These are phyloP conservation scores for Aspergillus phoenicis DNA, from an alignment of 2,329 filamentous ascomycete genomes.

Conservation along the genomic window DNA sequence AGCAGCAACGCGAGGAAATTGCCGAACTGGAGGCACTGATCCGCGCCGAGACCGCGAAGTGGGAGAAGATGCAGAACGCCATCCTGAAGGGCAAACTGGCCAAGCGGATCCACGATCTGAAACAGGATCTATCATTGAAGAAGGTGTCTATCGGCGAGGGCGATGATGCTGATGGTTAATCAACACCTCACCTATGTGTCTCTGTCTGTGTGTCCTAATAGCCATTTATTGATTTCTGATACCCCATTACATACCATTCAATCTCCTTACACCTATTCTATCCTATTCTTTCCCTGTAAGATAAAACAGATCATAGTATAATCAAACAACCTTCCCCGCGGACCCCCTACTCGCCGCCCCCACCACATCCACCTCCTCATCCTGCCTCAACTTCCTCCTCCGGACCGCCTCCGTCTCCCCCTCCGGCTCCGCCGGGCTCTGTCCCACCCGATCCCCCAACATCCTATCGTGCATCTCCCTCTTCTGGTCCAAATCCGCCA, in stretches of 20 bases:
- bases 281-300: not conserved
- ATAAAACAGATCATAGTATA: too few species aligned
- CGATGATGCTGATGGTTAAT: constrained; percentile 35
- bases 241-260: not conserved
- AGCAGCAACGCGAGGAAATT: constrained; percentile 50
- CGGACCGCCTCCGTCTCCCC: constrained; percentile 29
- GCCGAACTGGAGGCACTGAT: constrained; percentile 46
- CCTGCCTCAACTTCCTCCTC: constrained; percentile 29
- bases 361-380: constrained; percentile 34
- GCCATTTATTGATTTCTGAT: constrained; percentile 5
- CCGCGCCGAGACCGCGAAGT: constrained; percentile 41
- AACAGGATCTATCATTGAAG: constrained; percentile 48
- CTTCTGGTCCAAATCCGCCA: constrained; percentile 39
- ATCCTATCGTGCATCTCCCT: constrained; percentile 36
- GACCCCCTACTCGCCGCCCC: constrained; percentile 31
- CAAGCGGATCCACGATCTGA: constrained; percentile 47
- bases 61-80: constrained; percentile 43
- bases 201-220: constrained; percentile 17
- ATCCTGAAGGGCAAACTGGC: constrained; percentile 49
- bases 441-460: constrained; percentile 30
- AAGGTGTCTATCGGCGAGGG: constrained; percentile 46
- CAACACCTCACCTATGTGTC: not conserved
- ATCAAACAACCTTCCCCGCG: constrained; percentile 30
- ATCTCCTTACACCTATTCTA: not conserved
- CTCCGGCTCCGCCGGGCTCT: constrained; percentile 23